Evolutionary conservation across 768 basidiomycete species (phyloP), one percentile per base, ranked within the genome.

Genomic region (Leccinum rimulosum): DNA sequence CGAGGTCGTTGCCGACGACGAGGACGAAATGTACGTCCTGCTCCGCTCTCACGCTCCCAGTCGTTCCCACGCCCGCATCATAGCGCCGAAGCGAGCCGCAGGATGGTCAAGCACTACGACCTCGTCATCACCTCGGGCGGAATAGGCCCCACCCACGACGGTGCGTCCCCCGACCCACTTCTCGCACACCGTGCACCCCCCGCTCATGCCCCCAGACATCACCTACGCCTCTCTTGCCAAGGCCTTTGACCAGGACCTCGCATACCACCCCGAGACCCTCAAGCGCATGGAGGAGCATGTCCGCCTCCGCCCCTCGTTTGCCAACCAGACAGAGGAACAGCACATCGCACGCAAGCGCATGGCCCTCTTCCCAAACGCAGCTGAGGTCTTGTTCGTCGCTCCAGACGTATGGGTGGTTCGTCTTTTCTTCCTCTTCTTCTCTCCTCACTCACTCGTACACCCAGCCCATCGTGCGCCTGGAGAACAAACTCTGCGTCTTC

Each of bases 111-210:
- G 38, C 83, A 82, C 50, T 95, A 94, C 71, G 95, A 97, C 71
- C 87, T 95, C 65, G 94, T 97, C 30, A 80, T 98, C 55, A 95
- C 93, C 0, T 88, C 86, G 12, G 95, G 95, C 1, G 95, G 95
- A 1, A 93, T 97, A 56, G 93, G 93, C 0, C 91, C 93, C 3
- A 95, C 93, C 12, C 92, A 94, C 67, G 93, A 93, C 68, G 91
- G 91, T 90, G 62, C 57, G 81, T 14, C 31, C 22, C 22, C 48
- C 48, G 19, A 45, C 19, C 19, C 10, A 45, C 55, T 35, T 8
- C 49, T 14, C n/a, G 52, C 27, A 48, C 40, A 0, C 9, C 6
- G 1, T 47, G 47, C 7, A 50, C 30, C 19, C 43, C 22, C 49
- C 27, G 31, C 53, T 57, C 53, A 60, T 40, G 3, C n/a, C 30